phyloP scores from a whole-genome alignment of 148 eudicot species.

The Rhododendron molle region DNA sequence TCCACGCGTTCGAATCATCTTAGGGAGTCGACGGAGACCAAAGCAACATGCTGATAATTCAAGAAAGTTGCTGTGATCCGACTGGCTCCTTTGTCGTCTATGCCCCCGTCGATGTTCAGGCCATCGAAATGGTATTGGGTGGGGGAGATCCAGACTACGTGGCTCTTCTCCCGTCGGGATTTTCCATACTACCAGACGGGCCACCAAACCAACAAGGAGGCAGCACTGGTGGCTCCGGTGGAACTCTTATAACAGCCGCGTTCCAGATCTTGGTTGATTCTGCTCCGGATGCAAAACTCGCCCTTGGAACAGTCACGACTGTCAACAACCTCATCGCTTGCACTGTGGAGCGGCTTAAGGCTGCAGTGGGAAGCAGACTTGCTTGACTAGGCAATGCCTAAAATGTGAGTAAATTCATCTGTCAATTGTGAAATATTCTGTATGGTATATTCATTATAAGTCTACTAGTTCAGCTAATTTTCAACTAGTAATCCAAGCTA shows the following conservation, averaged over 20 bases:
- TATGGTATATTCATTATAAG: too few relatives aligned
- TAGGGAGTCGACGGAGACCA: not conserved
- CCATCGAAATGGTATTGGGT: constrained; percentile 45
- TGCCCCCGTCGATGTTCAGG: constrained; percentile 56
- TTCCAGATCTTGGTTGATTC: constrained; percentile 45
- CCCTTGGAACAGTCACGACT: constrained; percentile 24
- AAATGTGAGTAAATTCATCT: constrained; percentile 8
- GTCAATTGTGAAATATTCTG: not conserved
- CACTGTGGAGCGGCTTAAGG: constrained; percentile 36
- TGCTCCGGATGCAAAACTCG: constrained; percentile 18
- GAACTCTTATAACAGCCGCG: constrained; percentile 33
- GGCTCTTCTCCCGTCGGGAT: constrained; percentile 82
- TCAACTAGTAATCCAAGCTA: too few relatives aligned
- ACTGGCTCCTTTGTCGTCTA: constrained; percentile 70
- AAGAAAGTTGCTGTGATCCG: constrained; percentile 63
- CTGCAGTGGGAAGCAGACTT: not conserved
- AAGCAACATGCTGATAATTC: constrained; percentile 61
- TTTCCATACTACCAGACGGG: constrained; percentile 76
- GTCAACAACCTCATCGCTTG: constrained; percentile 29
- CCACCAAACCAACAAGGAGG: constrained; percentile 17
- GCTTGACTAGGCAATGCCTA: not conserved
- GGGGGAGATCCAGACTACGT: constrained; percentile 78
- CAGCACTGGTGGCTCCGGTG: constrained; percentile 14
- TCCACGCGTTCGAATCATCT: not conserved
- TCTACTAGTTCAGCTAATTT: too few relatives aligned